Evolutionary conservation across 2,329 filamentous ascomycete species (phyloP).

Genomic region (Cyphellophora attinorum): DNA sequence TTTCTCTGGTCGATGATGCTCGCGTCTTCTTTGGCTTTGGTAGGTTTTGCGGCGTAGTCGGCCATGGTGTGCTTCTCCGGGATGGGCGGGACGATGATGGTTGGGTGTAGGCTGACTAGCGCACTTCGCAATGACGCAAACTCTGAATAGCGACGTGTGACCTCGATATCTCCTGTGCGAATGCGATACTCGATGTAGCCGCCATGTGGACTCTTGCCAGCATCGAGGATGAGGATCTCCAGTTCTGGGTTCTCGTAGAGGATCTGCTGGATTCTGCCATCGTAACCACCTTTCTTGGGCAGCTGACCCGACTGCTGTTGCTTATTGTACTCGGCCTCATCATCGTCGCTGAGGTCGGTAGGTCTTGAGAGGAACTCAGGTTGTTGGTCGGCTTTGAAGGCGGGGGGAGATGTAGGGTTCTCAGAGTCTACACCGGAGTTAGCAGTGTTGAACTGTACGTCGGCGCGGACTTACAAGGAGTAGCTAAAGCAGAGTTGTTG

Average conservation of each 20-base stretch:
- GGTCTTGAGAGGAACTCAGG: slow-evolving; percentile 46
- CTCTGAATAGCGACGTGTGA: slow-evolving; percentile 89
- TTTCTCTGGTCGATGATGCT: slow-evolving; percentile 95
- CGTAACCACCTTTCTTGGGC: slow-evolving; percentile 75
- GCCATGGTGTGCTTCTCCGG: slow-evolving; percentile 99
- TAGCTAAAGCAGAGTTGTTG: slow-evolving; percentile 9
- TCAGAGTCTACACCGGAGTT: too few relatives aligned
- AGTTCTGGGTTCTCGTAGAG: slow-evolving; percentile 89
- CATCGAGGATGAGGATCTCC: slow-evolving; percentile 84
- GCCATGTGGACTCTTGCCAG: slow-evolving; percentile 88
- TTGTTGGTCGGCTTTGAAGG: too few relatives aligned
- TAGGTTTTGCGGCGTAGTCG: slow-evolving; percentile 95
- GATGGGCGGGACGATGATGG: slow-evolving; percentile 89
- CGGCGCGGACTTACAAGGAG: slow-evolving; percentile 8
- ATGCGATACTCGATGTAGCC: slow-evolving; percentile 97
- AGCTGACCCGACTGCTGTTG: slow-evolving; percentile 40
- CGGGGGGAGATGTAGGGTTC: slow-evolving; percentile 52
- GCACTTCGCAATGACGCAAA: slow-evolving; percentile 86
- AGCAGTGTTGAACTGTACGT: too few relatives aligned
- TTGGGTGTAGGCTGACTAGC: slow-evolving; percentile 84
- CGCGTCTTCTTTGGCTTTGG: slow-evolving; percentile 93
- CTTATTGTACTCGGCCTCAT: slow-evolving; percentile 38
- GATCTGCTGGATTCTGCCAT: slow-evolving; percentile 93
- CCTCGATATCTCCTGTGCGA: slow-evolving; percentile 86
- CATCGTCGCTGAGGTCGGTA: slow-evolving; percentile 49